Percentiles rank a stretch among this genome's conserved stretches.
These are phyloP conservation scores for Brassica rapa DNA, from an alignment of 345 rosid species.

Conservation along the genomic window DNA sequence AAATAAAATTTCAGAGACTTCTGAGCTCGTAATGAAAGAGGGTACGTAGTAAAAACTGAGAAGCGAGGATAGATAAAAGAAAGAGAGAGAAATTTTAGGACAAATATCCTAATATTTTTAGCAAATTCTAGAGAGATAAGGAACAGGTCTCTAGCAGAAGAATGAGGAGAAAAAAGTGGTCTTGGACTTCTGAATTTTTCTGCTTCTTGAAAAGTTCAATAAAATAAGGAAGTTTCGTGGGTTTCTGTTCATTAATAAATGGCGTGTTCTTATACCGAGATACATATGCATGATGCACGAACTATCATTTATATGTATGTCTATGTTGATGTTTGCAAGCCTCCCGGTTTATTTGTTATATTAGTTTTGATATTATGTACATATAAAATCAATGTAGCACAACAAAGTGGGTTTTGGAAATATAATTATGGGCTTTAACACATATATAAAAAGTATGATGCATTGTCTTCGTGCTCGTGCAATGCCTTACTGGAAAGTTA, in stretches of 20 bases:
- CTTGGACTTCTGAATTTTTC: slow-evolving; percentile 31
- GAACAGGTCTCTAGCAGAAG: slow-evolving; percentile 50
- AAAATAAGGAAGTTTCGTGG: not conserved
- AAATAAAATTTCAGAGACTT: not conserved
- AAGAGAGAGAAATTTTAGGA: not conserved
- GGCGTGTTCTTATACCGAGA: not conserved
- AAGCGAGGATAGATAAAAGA: not conserved
- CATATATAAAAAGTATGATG: not conserved
- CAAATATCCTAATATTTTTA: not conserved
- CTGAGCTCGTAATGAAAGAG: not conserved
- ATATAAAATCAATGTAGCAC: not conserved
- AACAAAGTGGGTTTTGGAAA: not conserved
- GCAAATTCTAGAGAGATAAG: slow-evolving; percentile 14
- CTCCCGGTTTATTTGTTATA: not conserved
- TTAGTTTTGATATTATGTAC: not conserved
- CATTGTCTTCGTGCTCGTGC: not conserved
- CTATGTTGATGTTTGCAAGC: not conserved
- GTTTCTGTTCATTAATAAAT: not conserved
- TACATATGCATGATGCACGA: not conserved
- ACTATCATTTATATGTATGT: not conserved
- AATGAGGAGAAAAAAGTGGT: slow-evolving; percentile 36
- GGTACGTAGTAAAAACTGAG: not conserved
- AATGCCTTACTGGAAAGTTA: no score
- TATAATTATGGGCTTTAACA: not conserved
- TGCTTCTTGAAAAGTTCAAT: slow-evolving; percentile 32